Percentiles rank a stretch among this genome's conserved stretches.
Conservation (phyloP, 176 grass and related monocot species). For the Cenchrus fungigraminus region DNA sequence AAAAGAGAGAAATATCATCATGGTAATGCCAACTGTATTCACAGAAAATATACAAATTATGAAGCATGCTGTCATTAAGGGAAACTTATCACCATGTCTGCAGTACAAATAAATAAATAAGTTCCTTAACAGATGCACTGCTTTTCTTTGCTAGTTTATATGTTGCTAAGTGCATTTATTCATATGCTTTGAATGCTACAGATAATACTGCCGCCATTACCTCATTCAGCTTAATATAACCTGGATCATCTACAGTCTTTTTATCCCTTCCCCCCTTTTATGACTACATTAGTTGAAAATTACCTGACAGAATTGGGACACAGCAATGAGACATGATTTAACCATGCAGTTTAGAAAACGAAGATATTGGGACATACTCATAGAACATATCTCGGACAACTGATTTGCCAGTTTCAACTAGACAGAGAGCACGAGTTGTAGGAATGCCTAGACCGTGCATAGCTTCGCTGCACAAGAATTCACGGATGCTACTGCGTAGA, state of each 20-base stretch:
- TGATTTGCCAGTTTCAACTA: constrained; percentile 86
- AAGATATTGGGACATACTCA: constrained; percentile 75
- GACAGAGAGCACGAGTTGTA: constrained; percentile 87
- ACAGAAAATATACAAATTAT: background rate
- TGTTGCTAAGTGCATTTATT: background rate
- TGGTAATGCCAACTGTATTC: background rate
- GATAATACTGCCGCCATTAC: background rate
- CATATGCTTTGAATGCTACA: background rate
- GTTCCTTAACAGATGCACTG: background rate
- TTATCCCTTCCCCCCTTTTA: background rate
- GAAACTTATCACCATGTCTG: background rate
- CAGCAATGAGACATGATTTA: background rate
- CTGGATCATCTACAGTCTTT: background rate
- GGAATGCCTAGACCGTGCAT: constrained; percentile 95
- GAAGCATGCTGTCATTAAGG: background rate
- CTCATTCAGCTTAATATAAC: constrained; percentile 30
- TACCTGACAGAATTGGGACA: background rate
- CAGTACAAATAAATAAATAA: background rate
- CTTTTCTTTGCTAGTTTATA: background rate
- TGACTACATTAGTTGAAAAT: constrained; percentile 14
- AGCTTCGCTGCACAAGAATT: constrained; percentile 96
- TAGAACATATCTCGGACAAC: constrained; percentile 98
- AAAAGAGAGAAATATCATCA: background rate
- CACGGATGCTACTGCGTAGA: constrained; percentile 91
- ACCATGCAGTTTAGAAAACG: constrained; percentile 2